These are phyloP conservation scores for Penicillium nucicola DNA, from an alignment of 495 filamentous ascomycete genomes.

Conservation along the genomic window DNA sequence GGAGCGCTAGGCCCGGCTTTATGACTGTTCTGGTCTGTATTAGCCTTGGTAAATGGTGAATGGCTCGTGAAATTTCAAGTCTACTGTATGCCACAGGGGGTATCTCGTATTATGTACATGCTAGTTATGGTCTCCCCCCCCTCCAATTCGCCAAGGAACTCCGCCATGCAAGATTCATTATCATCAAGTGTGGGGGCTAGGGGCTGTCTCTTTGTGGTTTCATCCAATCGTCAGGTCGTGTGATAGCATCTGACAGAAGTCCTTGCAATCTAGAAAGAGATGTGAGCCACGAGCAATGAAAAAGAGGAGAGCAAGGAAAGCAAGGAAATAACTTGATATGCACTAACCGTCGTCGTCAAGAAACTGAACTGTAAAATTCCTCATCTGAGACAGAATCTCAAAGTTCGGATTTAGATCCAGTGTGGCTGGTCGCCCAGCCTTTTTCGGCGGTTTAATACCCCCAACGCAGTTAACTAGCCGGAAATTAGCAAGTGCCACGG, in stretches of 20 bases:
- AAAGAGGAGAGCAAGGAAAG: background rate
- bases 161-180: constrained; percentile 19
- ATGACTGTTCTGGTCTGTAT: background rate
- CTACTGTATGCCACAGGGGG: background rate
- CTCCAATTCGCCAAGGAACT: constrained; percentile 9
- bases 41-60: background rate
- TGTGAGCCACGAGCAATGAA: constrained; percentile 3
- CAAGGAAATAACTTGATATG: background rate
- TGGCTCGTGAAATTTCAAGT: background rate
- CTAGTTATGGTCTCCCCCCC: background rate
- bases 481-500: background rate
- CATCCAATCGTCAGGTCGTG: constrained; percentile 29
- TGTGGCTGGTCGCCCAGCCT: constrained; percentile 36
- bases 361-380: constrained; percentile 38
- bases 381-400: constrained; percentile 42
- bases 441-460: constrained; percentile 38
- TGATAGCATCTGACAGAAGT: constrained; percentile 26
- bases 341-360: constrained; percentile 43
- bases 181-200: background rate
- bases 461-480: constrained; percentile 40
- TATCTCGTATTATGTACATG: constrained; percentile 6
- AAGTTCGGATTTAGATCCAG: constrained; percentile 43
- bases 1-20: too few relatives aligned
- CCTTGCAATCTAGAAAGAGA: constrained; percentile 16
- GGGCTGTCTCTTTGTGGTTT: constrained; percentile 4